Evolutionary conservation across 1,284 basidiomycete species (phyloP), one percentile per base, ranked within the genome.

Genomic region (Leccinum colubrinum): DNA sequence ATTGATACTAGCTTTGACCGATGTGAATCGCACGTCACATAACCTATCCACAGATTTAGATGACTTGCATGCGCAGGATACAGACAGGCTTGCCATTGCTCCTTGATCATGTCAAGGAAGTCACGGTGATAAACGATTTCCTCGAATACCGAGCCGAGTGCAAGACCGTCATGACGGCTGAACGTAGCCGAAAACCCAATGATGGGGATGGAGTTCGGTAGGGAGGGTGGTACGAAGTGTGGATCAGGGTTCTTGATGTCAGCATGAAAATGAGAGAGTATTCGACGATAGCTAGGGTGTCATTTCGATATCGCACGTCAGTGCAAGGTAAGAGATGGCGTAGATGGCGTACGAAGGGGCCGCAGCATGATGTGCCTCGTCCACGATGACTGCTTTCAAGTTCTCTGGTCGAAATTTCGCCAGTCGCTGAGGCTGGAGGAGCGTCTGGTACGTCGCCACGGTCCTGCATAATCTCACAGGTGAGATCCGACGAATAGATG

Each of bases 181-280:
- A 98, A 97, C 0, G 97, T 99, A 1, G 97, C 96, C 43, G 94
- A 95, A 75, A 99, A 98, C 0, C 96, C 97, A 59, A 99, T 83
- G 63, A 98, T 88, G 3, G 96, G 95, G 17, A 96, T 85, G 22
- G 78, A 75, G 64, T 84, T 79, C n/a, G 74, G 66, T 27, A 78
- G 65, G 8, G 63, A 60, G 15, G 80, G 76, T 55, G 77, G 68
- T 25, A 70, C 57, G 35, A 79, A 75, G 30, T 73, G 64, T 27
- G 71, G 65, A 64, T 87, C 84, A 3, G 86, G 86, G 65, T 80
- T 78, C 58, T 79, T 78, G 57, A 91, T 85, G 11, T 80, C 80
- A 5, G 81, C 59, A 67, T 95, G 82, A 71, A 97, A 97, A 67
- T 86, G 82, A 2, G 91, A 85, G 14, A 97, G 78, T 61, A 97